Evolutionary conservation across 2,329 filamentous ascomycete genomes (phyloP).

Genomic region (Xylaria sp.): DNA sequence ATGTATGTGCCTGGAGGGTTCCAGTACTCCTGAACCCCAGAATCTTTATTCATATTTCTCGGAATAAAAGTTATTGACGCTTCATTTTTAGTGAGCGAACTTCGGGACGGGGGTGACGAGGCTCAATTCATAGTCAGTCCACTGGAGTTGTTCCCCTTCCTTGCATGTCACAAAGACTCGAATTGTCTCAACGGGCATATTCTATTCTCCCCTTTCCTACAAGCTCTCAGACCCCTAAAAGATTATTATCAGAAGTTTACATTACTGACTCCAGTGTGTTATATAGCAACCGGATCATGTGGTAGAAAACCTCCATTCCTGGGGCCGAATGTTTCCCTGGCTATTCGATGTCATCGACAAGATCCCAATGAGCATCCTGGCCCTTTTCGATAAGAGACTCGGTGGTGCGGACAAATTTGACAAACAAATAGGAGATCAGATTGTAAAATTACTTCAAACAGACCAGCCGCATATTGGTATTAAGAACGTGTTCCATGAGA

Average conservation of each 20-base stretch:
- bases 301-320: not conserved
- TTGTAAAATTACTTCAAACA: not conserved
- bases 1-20: not conserved
- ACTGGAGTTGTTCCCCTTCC: too few species aligned
- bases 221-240: too few species aligned
- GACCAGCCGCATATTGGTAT: slow-evolving; percentile 13
- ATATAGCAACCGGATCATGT: not conserved
- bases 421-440: not conserved
- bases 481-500: slow-evolving; percentile 30
- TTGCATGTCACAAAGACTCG: too few species aligned
- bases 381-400: not conserved
- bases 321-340: not conserved
- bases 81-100: not conserved
- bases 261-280: too few species aligned
- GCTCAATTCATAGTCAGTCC: not conserved
- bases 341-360: not conserved
- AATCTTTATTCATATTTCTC: not conserved
- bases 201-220: too few species aligned
- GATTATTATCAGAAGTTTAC: too few species aligned
- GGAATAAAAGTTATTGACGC: not conserved
- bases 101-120: not conserved
- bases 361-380: not conserved
- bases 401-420: not conserved
- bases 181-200: too few species aligned
- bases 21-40: not conserved